These are phyloP conservation scores for Fragaria vesca DNA, from an alignment of 306 rosid genomes.

Conservation along the genomic window DNA sequence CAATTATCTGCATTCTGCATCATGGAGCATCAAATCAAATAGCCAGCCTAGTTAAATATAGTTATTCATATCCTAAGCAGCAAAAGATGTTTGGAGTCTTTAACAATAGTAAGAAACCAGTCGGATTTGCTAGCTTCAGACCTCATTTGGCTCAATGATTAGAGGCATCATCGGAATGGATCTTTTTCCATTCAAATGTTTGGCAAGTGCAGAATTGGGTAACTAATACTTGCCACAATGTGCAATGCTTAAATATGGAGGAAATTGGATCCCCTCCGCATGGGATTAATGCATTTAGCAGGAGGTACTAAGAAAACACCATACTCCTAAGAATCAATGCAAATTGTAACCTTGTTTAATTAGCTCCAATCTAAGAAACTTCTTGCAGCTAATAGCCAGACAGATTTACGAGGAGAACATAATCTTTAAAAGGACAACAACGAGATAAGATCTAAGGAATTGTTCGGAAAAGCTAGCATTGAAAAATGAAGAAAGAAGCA, in stretches of 20 bases:
- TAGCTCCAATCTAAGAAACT: background rate
- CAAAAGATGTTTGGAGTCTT: too few relatives aligned
- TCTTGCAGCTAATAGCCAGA: background rate
- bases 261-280: background rate
- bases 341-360: too few relatives aligned
- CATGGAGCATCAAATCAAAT: background rate
- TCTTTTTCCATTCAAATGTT: background rate
- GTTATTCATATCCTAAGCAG: too few relatives aligned
- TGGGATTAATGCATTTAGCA: background rate
- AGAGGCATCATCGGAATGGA: background rate
- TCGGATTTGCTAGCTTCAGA: background rate
- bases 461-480: background rate
- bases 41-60: too few relatives aligned
- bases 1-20: background rate
- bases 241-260: background rate
- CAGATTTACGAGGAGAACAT: background rate
- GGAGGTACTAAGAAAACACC: background rate
- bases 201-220: background rate
- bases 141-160: background rate
- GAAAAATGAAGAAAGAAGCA: background rate
- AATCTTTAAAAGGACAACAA: too few relatives aligned
- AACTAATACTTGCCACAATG: background rate
- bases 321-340: background rate
- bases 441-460: background rate
- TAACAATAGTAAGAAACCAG: too few relatives aligned